Evolutionary conservation across 164 flowering plant genomes (phyloP).

Genomic region (Echeveria elegans): DNA sequence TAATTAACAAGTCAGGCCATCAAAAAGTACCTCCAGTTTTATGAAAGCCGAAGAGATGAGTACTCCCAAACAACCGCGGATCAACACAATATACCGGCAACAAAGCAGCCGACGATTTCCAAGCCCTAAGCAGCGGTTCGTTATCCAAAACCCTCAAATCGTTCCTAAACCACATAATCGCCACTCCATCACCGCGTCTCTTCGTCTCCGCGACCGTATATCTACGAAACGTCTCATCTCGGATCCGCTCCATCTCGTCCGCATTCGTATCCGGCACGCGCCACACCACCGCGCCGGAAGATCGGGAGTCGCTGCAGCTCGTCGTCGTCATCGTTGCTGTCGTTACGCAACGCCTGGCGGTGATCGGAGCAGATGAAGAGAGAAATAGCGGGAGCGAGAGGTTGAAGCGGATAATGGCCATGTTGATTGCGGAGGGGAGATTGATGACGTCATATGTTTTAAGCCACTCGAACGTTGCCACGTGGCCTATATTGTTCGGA

Average conservation of each 20-base stretch:
- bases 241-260: constrained; percentile 5
- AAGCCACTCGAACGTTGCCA: not conserved
- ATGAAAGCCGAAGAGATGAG: constrained; percentile 76
- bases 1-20: too few species aligned
- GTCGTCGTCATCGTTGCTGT: not conserved
- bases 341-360: not conserved
- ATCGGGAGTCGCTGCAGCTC: not conserved
- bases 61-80: constrained; percentile 64
- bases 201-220: constrained; percentile 10
- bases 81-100: constrained; percentile 88
- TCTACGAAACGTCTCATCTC: constrained; percentile 3
- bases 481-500: not conserved
- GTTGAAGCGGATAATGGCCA: not conserved
- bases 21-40: constrained; percentile 78
- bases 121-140: constrained; percentile 60
- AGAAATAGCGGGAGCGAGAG: not conserved
- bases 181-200: constrained; percentile 49
- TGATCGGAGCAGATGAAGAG: not conserved
- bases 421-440: not conserved
- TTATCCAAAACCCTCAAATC: constrained; percentile 86
- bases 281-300: not conserved
- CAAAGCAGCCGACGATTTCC: constrained; percentile 55
- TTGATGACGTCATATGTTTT: not conserved
- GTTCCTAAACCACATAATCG: constrained; percentile 89
- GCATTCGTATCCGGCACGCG: constrained; percentile 8